These are phyloP conservation scores for Salvia miltiorrhiza DNA, from an alignment of 257 asterid species.

Conservation along the genomic window DNA sequence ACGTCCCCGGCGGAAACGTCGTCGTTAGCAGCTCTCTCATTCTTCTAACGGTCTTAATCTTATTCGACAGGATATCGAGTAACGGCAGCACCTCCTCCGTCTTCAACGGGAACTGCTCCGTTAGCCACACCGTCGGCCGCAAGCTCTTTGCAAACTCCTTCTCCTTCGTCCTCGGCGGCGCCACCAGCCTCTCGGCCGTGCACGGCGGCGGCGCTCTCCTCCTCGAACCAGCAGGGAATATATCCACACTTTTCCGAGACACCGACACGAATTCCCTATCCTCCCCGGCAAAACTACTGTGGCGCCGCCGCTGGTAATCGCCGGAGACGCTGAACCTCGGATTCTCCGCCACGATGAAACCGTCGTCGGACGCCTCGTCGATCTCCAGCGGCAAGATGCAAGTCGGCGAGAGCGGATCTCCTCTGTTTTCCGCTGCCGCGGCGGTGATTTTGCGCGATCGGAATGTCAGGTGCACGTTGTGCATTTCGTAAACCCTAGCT, in stretches of 20 bases:
- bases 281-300: slow-evolving; percentile 77
- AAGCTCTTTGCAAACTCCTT: slow-evolving; percentile 64
- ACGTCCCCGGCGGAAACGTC: slow-evolving; percentile 76
- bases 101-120: slow-evolving; percentile 82
- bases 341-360: slow-evolving; percentile 83
- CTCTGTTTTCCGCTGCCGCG: slow-evolving; percentile 36
- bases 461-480: slow-evolving; percentile 67
- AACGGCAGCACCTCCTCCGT: slow-evolving; percentile 86
- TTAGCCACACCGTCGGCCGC: slow-evolving; percentile 81
- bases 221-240: slow-evolving; percentile 56
- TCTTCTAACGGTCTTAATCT: slow-evolving; percentile 83
- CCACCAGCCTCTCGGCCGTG: slow-evolving; percentile 38
- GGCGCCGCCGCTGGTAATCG: slow-evolving; percentile 41
- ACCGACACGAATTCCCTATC: slow-evolving; percentile 72
- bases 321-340: slow-evolving; percentile 75
- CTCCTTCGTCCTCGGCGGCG: slow-evolving; percentile 79
- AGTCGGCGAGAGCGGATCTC: slow-evolving; percentile 54
- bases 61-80: slow-evolving; percentile 77
- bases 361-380: slow-evolving; percentile 76
- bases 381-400: slow-evolving; percentile 75
- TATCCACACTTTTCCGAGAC: slow-evolving; percentile 86
- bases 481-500: slow-evolving; percentile 82
- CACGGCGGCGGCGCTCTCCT: slow-evolving; percentile 32
- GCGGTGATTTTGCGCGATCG: slow-evolving; percentile 66
- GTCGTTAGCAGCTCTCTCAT: slow-evolving; percentile 77